These are phyloP conservation scores for Zea mays DNA, from an alignment of 176 grass and related monocot species.

Conservation along the genomic window DNA sequence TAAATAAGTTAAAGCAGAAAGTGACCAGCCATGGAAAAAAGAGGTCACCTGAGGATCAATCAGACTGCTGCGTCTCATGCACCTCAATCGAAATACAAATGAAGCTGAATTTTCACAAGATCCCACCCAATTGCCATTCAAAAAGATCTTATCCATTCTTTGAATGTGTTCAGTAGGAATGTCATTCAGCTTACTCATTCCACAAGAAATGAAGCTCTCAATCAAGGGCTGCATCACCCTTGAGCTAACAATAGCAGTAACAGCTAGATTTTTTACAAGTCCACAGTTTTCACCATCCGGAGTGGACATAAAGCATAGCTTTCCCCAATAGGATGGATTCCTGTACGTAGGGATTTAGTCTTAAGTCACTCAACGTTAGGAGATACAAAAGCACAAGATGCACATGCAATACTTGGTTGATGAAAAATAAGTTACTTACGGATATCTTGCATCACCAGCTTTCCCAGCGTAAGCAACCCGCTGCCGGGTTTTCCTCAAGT, in stretches of 20 bases:
- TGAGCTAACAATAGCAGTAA: constrained; percentile 82
- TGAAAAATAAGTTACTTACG: constrained; percentile 60
- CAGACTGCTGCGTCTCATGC: constrained; percentile 62
- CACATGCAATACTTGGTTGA: constrained; percentile 15
- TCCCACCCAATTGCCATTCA: constrained; percentile 86
- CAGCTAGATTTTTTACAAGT: constrained; percentile 88
- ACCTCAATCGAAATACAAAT: constrained; percentile 77
- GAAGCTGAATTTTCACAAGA: constrained; percentile 63
- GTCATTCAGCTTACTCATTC: constrained; percentile 77
- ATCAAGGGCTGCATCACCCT: constrained; percentile 57
- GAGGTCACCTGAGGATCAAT: constrained; percentile 65
- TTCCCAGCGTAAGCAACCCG: constrained; percentile 96
- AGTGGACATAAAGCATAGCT: constrained; percentile 91
- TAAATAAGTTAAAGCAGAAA: constrained; percentile 19
- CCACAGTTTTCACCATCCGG: constrained; percentile 97
- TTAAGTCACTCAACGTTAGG: constrained; percentile 28
- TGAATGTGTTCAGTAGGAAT: constrained; percentile 41
- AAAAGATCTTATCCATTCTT: constrained; percentile 70
- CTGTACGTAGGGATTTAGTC: constrained; percentile 45
- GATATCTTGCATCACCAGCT: constrained; percentile 95
- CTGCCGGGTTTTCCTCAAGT: constrained; percentile 90
- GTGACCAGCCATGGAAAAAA: constrained; percentile 17
- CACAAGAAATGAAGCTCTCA: constrained; percentile 79
- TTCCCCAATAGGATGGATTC: constrained; percentile 95
- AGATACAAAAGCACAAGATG: constrained; percentile 10